Evolutionary conservation across 176 grass and related monocot genomes (phyloP).

Genomic region (Carex kokanica): DNA sequence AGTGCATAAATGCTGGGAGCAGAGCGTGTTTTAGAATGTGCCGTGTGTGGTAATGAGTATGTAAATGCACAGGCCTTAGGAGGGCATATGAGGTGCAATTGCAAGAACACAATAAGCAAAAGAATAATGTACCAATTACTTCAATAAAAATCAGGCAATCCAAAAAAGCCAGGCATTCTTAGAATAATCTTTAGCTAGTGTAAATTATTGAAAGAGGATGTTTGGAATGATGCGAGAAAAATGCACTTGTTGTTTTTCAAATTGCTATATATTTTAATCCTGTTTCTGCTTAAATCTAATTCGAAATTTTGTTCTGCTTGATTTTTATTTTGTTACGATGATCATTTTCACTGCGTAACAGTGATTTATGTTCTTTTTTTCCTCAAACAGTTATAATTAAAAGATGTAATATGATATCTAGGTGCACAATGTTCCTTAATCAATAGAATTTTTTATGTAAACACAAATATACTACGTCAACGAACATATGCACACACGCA

Average conservation of each 20-base stretch:
- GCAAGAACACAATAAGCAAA: not conserved
- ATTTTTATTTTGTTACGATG: too few species aligned
- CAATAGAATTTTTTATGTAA: not conserved
- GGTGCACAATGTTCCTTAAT: not conserved
- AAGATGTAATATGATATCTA: not conserved
- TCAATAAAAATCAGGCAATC: not conserved
- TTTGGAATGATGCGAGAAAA: not conserved
- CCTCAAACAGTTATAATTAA: not conserved
- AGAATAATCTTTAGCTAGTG: not conserved
- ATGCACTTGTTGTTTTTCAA: not conserved
- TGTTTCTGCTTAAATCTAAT: too few species aligned
- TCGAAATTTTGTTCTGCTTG: too few species aligned
- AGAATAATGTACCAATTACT: not conserved
- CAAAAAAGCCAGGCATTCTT: not conserved
- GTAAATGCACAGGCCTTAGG: not conserved
- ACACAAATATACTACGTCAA: too few species aligned
- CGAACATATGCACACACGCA: not conserved
- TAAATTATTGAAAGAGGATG: not conserved
- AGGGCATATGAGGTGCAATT: not conserved
- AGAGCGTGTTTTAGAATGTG: not conserved
- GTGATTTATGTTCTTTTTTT: too few species aligned
- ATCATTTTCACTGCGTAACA: too few species aligned
- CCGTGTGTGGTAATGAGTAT: not conserved
- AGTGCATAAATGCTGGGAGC: not conserved
- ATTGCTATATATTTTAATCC: too few species aligned